Conservation (phyloP, 768 basidiomycete genomes). For the Lactarius indigo region DNA sequence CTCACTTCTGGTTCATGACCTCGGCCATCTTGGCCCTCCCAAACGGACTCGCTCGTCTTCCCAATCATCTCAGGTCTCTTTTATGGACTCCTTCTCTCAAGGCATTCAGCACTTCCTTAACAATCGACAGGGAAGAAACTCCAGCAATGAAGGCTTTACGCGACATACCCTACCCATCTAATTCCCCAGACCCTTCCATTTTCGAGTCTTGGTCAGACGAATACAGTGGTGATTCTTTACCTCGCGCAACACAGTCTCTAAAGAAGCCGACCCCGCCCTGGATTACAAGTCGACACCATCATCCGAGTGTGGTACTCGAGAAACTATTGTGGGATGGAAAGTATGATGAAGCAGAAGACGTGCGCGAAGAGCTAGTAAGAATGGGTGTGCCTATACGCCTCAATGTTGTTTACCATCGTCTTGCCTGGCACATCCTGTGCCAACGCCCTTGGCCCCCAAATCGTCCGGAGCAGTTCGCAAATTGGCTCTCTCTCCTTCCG, state of each 20-base stretch:
- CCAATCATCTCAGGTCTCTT: constrained; percentile 1
- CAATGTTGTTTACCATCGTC: constrained; percentile 36
- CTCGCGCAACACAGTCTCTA: not conserved
- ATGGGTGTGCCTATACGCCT: constrained; percentile 38
- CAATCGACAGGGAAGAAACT: constrained; percentile 28
- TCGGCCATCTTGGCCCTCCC: constrained; percentile 8
- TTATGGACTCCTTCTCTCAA: constrained; percentile 17
- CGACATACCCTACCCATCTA: constrained; percentile 35
- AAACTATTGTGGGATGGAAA: constrained; percentile 32
- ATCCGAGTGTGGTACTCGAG: constrained; percentile 28
- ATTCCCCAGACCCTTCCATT: constrained; percentile 33
- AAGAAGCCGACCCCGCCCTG: not conserved
- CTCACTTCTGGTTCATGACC: constrained; percentile 6
- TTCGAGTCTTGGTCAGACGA: constrained; percentile 39
- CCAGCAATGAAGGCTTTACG: constrained; percentile 37
- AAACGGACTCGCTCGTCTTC: constrained; percentile 14
- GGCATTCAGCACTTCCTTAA: constrained; percentile 28
- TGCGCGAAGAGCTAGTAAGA: constrained; percentile 40
- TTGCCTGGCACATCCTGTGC: constrained; percentile 36
- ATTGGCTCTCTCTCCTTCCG: constrained; percentile 47
- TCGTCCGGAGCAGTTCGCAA: constrained; percentile 29
- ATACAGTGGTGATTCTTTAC: constrained; percentile 26
- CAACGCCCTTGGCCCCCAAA: constrained; percentile 22
- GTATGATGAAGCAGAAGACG: constrained; percentile 34
- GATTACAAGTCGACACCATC: not conserved